These are phyloP conservation scores for Aspergillus taichungensis DNA, from an alignment of 495 filamentous ascomycete genomes.

Conservation along the genomic window DNA sequence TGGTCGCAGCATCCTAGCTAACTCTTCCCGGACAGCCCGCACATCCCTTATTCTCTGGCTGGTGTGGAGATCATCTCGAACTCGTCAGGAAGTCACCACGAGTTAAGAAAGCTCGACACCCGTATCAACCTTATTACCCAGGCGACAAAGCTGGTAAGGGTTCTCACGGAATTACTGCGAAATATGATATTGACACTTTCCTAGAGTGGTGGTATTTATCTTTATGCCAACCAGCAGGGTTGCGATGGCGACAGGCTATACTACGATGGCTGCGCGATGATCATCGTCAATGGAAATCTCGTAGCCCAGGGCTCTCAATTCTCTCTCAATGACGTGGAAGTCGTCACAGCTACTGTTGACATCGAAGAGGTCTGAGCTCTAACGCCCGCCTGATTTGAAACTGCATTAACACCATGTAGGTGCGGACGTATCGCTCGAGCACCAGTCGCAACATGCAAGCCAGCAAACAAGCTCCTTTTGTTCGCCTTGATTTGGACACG, in stretches of 20 bases:
- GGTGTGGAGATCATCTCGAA: conserved; percentile 73
- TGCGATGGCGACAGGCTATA: conserved; percentile 63
- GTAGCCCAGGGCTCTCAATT: conserved; percentile 69
- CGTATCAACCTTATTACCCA: conserved; percentile 67
- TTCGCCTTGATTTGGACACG: conserved; percentile 29
- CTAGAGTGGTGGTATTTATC: conserved; percentile 63
- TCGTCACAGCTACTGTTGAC: conserved; percentile 72
- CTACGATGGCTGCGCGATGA: conserved; percentile 71
- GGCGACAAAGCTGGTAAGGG: conserved; percentile 53
- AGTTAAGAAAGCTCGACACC: conserved; percentile 65
- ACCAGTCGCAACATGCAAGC: conserved; percentile 35
- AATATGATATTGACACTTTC: background rate
- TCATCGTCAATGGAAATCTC: conserved; percentile 63
- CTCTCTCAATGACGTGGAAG: conserved; percentile 73
- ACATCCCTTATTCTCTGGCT: conserved; percentile 28
- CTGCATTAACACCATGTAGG: conserved; percentile 10
- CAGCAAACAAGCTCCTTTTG: conserved; percentile 23
- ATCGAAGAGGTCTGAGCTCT: conserved; percentile 58
- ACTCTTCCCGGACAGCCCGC: conserved; percentile 14
- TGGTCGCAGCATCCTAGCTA: background rate
- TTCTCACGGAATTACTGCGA: background rate
- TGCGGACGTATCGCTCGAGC: conserved; percentile 27
- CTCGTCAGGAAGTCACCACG: conserved; percentile 62
- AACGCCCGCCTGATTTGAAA: background rate
- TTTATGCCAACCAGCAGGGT: conserved; percentile 67